Conservation (phyloP, 2,329 filamentous ascomycete species). For the Elsinoe arachidis region DNA sequence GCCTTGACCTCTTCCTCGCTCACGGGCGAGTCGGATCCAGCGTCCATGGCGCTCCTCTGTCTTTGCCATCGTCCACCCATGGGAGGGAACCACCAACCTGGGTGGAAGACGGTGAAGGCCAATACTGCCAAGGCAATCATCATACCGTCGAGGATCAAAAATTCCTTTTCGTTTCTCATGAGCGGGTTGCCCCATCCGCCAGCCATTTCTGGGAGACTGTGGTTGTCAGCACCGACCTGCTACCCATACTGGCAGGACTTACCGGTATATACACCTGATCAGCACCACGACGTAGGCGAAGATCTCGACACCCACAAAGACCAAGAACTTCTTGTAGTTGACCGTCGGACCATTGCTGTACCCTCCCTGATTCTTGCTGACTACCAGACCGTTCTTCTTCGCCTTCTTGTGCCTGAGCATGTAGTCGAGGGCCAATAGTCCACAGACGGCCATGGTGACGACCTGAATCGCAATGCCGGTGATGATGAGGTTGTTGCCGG, state of each 20-base stretch:
- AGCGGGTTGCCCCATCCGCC: constrained; percentile 41
- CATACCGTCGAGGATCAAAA: constrained; percentile 38
- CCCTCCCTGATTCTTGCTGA: constrained; percentile 30
- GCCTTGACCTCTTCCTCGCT: neutral
- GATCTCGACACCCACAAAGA: constrained; percentile 47
- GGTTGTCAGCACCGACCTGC: constrained; percentile 9
- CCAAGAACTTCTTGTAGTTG: constrained; percentile 35
- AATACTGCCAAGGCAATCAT: constrained; percentile 7
- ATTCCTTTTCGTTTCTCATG: constrained; percentile 41
- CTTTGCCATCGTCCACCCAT: constrained; percentile 11
- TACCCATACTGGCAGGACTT: neutral
- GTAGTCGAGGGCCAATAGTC: constrained; percentile 35
- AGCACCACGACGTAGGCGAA: constrained; percentile 57
- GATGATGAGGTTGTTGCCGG: constrained; percentile 38
- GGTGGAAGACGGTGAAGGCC: constrained; percentile 11
- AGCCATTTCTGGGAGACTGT: constrained; percentile 42
- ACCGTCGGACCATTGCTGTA: constrained; percentile 17
- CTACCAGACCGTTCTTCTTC: constrained; percentile 3
- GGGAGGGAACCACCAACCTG: constrained; percentile 12
- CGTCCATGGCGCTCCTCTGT: neutral
- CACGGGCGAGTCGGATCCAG: neutral
- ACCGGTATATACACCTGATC: constrained; percentile 55
- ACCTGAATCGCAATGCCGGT: constrained; percentile 39
- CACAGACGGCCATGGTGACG: constrained; percentile 35
- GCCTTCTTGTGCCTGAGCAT: constrained; percentile 18